A percentile compares a stretch with the other conserved stretches of the same genome.
phyloP scores from a whole-genome alignment of 352 stramenopile species.

The Phytophthora lateralis region DNA sequence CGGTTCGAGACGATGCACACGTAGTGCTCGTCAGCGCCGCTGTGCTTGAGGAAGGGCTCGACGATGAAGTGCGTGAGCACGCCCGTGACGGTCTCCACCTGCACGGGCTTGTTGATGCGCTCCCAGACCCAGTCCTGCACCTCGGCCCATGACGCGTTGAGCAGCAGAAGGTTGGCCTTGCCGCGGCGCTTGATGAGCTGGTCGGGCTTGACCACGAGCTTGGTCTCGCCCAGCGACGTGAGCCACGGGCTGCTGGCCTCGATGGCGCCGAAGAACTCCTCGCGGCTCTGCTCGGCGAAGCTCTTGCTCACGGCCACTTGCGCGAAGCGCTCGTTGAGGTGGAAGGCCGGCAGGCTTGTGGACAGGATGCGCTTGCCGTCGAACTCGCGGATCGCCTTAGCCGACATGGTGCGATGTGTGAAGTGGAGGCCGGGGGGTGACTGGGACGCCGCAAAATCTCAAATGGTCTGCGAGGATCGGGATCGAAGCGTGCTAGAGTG shows the following conservation, averaged over 20 bases:
- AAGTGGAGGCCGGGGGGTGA: slow-evolving; percentile 10
- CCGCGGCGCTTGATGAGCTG: slow-evolving; percentile 97
- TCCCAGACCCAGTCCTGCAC: slow-evolving; percentile 95
- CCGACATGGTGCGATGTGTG: slow-evolving; percentile 79
- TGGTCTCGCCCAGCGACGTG: slow-evolving; percentile 58
- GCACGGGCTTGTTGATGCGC: slow-evolving; percentile 92
- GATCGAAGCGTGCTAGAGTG: slow-evolving; percentile 1
- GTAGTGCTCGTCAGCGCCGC: slow-evolving; percentile 95
- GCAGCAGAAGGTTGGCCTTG: slow-evolving; percentile 94
- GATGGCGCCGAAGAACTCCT: slow-evolving; percentile 73
- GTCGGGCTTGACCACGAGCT: slow-evolving; percentile 97
- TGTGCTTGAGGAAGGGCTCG: slow-evolving; percentile 96
- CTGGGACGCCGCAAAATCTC: slow-evolving; percentile 44
- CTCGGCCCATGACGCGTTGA: slow-evolving; percentile 93
- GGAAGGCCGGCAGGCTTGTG: slow-evolving; percentile 75
- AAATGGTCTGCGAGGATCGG: slow-evolving; percentile 32
- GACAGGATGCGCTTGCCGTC: slow-evolving; percentile 95
- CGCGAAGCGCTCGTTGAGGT: slow-evolving; percentile 77
- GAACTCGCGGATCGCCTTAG: slow-evolving; percentile 96
- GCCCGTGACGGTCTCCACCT: slow-evolving; percentile 91
- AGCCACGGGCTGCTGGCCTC: slow-evolving; percentile 88
- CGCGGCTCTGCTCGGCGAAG: slow-evolving; percentile 41
- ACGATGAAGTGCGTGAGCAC: slow-evolving; percentile 97
- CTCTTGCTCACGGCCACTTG: slow-evolving; percentile 65
- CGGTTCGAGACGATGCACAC: slow-evolving; percentile 96